Base-by-base conservation (phyloP, 768 basidiomycete species). In the Trametopsis cervina region DNA sequence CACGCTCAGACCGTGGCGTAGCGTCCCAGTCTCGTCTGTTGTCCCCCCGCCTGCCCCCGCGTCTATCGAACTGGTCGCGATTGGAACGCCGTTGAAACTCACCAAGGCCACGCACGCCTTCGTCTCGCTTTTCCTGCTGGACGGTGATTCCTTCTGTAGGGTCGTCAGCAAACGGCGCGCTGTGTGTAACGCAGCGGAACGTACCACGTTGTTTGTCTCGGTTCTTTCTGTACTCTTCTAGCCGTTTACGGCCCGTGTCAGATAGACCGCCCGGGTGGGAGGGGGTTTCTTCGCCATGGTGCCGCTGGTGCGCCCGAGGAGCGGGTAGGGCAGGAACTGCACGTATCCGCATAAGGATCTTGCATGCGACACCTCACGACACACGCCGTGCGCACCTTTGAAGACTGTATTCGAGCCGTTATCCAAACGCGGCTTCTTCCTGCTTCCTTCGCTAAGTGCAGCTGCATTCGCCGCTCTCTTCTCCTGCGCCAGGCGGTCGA, bases 41-140 rank as follows among this genome's bases (percentile, higher is more conserved):
- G 3, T 57, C 51, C 33, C 62, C 58, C 21, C 56, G 41, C 10
- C 29, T 15, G 15, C 29, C 29, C 9, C 52, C 48, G 48, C 61
- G 44, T 50, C 61, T 36, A 42, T 69, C 72, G 29, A 40, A 24
- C 57, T 74, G 63, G 47, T 87, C 80, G 42, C 88, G 79, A 64
- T 98, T 97, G 13, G 81, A 77, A n/a, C 95, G 78, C n/a, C 86
- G 78, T 52, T 96, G 84, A 62, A 94, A 98, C 52, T 96, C 93
- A 10, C 88, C 89, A 1, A 96, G 70, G n/a, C 92, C 92, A 52
- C 77, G 81, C 2, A 83, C 83, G 6, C 63, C 81, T 51, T 85
- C 78, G 12, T 63, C 62, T 40, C 76, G 69, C 37, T 66, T 73
- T 50, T 80, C 81, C 21, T 79, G 76, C 9, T 68, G 65, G 3